Conservation (phyloP, 1,284 basidiomycete species). For the Moesziomyces antarcticus region DNA sequence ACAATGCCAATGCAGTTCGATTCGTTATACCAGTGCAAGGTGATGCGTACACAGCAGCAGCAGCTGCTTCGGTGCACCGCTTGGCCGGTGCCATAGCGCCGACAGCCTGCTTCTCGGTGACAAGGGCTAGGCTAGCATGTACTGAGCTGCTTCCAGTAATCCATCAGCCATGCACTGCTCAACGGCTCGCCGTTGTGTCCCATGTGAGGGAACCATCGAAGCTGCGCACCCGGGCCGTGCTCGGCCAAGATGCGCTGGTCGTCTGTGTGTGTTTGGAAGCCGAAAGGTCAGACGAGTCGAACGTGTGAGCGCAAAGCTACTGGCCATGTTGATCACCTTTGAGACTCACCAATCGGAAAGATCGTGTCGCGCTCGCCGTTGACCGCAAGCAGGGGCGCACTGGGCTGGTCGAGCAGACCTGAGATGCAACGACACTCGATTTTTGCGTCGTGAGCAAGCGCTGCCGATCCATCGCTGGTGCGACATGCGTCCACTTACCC, state of each 20-base stretch:
- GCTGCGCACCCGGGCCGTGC: constrained; percentile 36
- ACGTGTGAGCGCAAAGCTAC: too few species aligned
- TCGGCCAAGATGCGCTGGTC: constrained; percentile 39
- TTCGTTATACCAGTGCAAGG: background rate
- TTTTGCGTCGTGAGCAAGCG: background rate
- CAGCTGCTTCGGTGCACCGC: too few species aligned
- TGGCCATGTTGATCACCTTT: too few species aligned
- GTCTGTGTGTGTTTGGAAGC: constrained; percentile 5
- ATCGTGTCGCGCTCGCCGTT: constrained; percentile 45
- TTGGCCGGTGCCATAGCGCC: too few species aligned
- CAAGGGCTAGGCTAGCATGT: constrained; percentile 8
- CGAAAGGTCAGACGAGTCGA: background rate
- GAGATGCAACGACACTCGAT: background rate
- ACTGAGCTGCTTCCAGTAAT: constrained; percentile 21
- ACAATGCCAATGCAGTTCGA: background rate
- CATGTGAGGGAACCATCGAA: constrained; percentile 41
- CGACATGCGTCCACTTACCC: constrained; percentile 4
- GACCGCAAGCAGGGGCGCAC: constrained; percentile 22
- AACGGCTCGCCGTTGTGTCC: constrained; percentile 46
- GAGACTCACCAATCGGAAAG: constrained; percentile 40
- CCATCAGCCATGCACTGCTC: constrained; percentile 28
- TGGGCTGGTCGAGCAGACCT: constrained; percentile 33
- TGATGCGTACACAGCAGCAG: background rate
- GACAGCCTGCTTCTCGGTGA: too few species aligned
- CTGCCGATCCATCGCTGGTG: too few species aligned